Conservation (phyloP, 2,329 filamentous ascomycete species). For the Diaporthe ampelina region DNA sequence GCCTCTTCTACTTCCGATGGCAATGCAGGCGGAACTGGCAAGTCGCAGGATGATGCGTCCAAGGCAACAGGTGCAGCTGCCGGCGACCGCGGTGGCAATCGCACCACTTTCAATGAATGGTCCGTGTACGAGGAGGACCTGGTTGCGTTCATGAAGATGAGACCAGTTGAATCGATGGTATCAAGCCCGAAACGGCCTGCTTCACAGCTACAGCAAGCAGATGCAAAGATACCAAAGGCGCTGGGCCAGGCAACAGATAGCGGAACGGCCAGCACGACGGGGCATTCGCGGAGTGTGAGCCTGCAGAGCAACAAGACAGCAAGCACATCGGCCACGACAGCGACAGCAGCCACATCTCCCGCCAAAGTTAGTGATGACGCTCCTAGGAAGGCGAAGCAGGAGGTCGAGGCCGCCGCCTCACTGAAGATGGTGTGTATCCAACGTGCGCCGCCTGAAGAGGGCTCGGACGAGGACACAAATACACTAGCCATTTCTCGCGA, state of each 20-base stretch:
- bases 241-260: neutral
- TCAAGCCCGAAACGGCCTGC: neutral
- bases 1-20: neutral
- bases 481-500: conserved; percentile 45
- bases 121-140: conserved; percentile 41
- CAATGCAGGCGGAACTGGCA: neutral
- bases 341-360: conserved; percentile 15
- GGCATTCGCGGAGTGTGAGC: conserved; percentile 34
- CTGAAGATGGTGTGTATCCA: conserved; percentile 42
- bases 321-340: conserved; percentile 17
- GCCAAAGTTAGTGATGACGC: neutral
- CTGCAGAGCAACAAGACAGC: conserved; percentile 34
- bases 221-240: conserved; percentile 18
- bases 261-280: conserved; percentile 11
- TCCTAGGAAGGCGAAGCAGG: conserved; percentile 12
- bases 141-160: conserved; percentile 40
- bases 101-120: conserved; percentile 40
- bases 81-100: conserved; percentile 5
- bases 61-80: neutral
- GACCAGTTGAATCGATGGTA: conserved; percentile 28
- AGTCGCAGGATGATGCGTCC: conserved; percentile 3
- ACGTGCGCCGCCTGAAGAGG: conserved; percentile 6
- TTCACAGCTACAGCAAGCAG: neutral
- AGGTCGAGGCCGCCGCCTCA: conserved; percentile 40
- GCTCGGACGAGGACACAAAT: conserved; percentile 9